Conservation (phyloP, 768 basidiomycete genomes). For the Auriscalpium vulgare region DNA sequence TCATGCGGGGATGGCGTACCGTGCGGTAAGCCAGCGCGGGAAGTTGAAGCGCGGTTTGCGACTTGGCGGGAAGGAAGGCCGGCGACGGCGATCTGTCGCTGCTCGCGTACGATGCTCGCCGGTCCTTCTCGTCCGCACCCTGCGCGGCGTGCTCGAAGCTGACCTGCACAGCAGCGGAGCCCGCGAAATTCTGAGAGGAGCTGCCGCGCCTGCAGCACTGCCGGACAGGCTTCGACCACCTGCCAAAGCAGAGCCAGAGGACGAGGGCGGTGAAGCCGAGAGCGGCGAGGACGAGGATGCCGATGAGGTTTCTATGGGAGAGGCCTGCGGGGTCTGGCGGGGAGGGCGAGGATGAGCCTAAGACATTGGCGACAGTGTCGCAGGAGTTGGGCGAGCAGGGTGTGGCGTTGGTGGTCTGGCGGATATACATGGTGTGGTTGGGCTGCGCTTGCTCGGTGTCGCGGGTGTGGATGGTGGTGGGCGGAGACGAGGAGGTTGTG, state of each 20-base stretch:
- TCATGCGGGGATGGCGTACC: no score
- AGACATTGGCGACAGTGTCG: background rate
- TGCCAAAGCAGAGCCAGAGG: conserved; percentile 21
- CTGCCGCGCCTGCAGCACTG: conserved; percentile 4
- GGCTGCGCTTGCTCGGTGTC: background rate
- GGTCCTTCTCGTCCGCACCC: background rate
- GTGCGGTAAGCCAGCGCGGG: no score
- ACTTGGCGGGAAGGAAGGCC: no score
- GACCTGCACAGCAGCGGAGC: background rate
- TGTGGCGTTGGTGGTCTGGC: background rate
- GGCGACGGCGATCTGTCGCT: no score
- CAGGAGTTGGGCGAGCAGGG: background rate
- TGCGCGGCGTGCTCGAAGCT: background rate
- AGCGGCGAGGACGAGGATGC: conserved; percentile 19
- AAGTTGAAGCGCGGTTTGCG: no score
- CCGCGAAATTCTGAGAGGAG: background rate
- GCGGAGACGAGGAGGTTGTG: background rate
- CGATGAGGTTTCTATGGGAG: conserved; percentile 18
- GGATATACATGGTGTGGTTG: background rate
- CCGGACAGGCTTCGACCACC: conserved; percentile 17
- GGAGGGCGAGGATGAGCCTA: background rate
- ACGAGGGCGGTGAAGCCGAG: conserved; percentile 7
- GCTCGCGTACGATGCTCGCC: no score
- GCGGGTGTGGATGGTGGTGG: background rate
- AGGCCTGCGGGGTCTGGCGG: conserved; percentile 3